phyloP scores from a whole-genome alignment of 2,329 filamentous ascomycete genomes.

The Penicillium sp. region DNA sequence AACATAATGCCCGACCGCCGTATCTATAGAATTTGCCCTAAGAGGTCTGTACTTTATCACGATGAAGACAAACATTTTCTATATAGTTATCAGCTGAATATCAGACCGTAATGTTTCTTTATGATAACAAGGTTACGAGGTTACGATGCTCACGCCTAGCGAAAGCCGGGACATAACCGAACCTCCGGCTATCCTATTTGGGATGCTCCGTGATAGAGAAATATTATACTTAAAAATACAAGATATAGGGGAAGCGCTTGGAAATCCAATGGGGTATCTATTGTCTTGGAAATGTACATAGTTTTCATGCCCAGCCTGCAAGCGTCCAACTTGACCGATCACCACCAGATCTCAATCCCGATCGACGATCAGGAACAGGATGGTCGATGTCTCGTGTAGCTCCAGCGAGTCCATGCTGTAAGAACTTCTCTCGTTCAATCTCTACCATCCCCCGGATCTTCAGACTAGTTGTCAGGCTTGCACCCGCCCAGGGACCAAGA shows the following conservation, averaged over 20 bases:
- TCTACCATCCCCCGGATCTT: constrained; percentile 62
- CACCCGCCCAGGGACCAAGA: constrained; percentile 64
- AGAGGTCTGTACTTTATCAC: neutral
- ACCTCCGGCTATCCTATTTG: neutral
- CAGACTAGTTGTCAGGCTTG: constrained; percentile 58
- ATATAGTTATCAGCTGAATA: neutral
- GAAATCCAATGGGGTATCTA: constrained; percentile 23
- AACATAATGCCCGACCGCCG: neutral
- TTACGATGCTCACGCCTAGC: neutral
- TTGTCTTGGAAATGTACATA: constrained; percentile 15
- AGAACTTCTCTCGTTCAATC: constrained; percentile 62
- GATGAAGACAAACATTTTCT: neutral
- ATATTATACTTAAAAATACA: too few species aligned
- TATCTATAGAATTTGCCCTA: neutral
- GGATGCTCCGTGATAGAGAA: neutral
- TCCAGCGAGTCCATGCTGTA: constrained; percentile 49
- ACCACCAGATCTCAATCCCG: constrained; percentile 38
- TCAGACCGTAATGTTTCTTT: neutral
- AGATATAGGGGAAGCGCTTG: neutral
- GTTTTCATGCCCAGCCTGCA: constrained; percentile 45
- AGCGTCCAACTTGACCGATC: constrained; percentile 52
- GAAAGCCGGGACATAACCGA: constrained; percentile 1
- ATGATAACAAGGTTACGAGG: neutral
- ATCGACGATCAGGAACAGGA: constrained; percentile 40
- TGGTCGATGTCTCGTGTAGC: constrained; percentile 45